Base-by-base conservation (phyloP, 495 filamentous ascomycete genomes). In the Daldinia bambusicola region DNA sequence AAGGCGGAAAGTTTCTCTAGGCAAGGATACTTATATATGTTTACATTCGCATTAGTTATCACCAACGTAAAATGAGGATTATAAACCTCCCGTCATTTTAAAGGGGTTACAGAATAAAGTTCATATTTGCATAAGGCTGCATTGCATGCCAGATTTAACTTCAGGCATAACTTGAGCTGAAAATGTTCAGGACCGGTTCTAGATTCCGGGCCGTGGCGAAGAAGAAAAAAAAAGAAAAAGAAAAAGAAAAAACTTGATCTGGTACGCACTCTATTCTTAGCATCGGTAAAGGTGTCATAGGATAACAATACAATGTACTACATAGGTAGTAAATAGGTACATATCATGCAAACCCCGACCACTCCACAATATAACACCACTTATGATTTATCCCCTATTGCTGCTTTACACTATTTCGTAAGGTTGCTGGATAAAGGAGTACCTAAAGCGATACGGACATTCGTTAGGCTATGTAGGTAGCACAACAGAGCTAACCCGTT, bases 201-300 rank as follows among this genome's bases (percentile, higher is more conserved):
- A 48, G 18, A 48, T 48, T 66, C 51, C 68, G 68, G 68, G 63
- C 43, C 68, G 68, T 34, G 31, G 50, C 63, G 63, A 62, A 66
- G 7, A 36, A 36, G 0, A 36, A 36, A 36, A 36, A 2, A 36
- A 36, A 36, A 36, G 1, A 71, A 36, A 36, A 2, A 36, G 7
- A 36, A 36, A 2, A 36, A 36, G 7, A 36, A 0, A 71, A 66
- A 66, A 40, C 50, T 31, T 58, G 55, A 50, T 20, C 38, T 58
- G 14, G 13, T 22, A 5, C 13, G 45, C 13, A 59, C 53, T 70
- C 67, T 70, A 70, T 66, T 65, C 31, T 61, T 70, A 70, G 67
- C 22, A 70, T 57, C 32, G 18, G 34, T 20, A 38, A 58, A 51
- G n/a, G 22, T 50, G 18, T 53, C n/a, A 45, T 61, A 53, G 9